A percentile compares a stretch with the other conserved stretches of the same genome.
Conservation (phyloP, 495 filamentous ascomycete genomes). For the Neurospora hispaniola region DNA sequence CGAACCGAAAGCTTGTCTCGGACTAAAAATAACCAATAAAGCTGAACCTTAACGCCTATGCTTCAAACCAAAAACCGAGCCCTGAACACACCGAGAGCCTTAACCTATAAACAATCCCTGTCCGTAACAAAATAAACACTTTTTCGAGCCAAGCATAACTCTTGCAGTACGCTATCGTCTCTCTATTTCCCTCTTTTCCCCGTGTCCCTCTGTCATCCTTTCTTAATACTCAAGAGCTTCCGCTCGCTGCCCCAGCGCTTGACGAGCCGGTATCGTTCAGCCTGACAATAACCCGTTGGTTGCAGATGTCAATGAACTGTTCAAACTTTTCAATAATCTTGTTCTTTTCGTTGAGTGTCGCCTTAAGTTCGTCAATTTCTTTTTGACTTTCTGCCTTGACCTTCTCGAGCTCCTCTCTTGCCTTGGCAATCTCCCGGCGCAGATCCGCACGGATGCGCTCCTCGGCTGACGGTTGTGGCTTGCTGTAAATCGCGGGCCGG, state of each 20-base stretch:
- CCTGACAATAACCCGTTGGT: constrained; percentile 45
- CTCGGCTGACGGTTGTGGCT: constrained; percentile 43
- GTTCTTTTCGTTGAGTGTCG: constrained; percentile 39
- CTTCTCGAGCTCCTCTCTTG: constrained; percentile 38
- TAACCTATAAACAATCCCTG: background rate
- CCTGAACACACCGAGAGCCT: background rate
- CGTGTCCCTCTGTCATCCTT: background rate
- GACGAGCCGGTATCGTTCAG: constrained; percentile 20
- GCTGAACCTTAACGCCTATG: background rate
- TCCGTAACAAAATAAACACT: background rate
- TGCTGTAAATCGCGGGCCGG: constrained; percentile 45
- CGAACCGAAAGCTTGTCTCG: background rate
- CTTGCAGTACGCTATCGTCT: background rate
- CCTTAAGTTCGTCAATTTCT: constrained; percentile 39
- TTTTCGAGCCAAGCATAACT: background rate
- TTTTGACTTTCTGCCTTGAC: constrained; percentile 34
- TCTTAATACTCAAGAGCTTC: background rate
- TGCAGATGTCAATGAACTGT: constrained; percentile 51
- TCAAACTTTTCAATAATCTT: constrained; percentile 46
- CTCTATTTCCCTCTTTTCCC: background rate
- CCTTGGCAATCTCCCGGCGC: constrained; percentile 38
- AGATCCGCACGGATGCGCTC: constrained; percentile 45
- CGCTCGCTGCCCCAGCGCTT: constrained; percentile 5
- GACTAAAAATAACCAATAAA: background rate
- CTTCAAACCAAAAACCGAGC: background rate